Evolutionary conservation across 2,329 filamentous ascomycete species (phyloP), one percentile per base, ranked within the genome.

Genomic region (Penicillium expansum): DNA sequence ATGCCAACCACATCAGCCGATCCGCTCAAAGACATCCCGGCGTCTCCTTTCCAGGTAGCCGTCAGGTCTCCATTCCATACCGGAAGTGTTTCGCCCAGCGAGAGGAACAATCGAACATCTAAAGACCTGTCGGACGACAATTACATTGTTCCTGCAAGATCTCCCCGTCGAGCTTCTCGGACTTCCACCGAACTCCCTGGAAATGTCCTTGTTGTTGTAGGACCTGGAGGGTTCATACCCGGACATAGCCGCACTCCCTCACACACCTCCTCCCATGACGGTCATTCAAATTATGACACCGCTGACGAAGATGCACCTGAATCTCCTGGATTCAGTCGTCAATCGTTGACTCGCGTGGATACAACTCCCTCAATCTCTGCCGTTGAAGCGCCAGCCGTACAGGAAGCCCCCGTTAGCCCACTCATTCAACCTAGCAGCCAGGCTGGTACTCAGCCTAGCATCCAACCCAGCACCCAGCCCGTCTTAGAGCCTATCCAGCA

Each of bases 271-370:
- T 68, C 67, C 16, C 54, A 61, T 9, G 63, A 63, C 3, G 57
- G 51, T 6, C 64, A 65, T 30, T 70, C 70, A 7, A 68, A 69
- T 37, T 73, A 73, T 32, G 64, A 72, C 14, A 73, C 71, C 7
- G 70, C 71, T 30, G 68, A 71, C 27, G 71, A 73, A 61, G 62
- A 61, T 39, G 39, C 55, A 16, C 61, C 66, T 3, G 59, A 59
- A 16, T 52, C 62, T 22, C 48, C 60, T n/a, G 29, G 11, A 20
- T 47, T 56, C 16, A 30, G 20, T n/a, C 33, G 32, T 8, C 27
- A 56, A 3, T 38, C 54, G 8, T 20, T 29, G 48, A 44, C 33
- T 39, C 51, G 14, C 5, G 43, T 37, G 33, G 44, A 41, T 14
- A 27, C 27, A 20, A 39, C 3, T n/a, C 33, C 24, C 14, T 18